These are phyloP conservation scores for Dichomitus squalens DNA, from an alignment of 1,284 basidiomycete species.

Conservation along the genomic window DNA sequence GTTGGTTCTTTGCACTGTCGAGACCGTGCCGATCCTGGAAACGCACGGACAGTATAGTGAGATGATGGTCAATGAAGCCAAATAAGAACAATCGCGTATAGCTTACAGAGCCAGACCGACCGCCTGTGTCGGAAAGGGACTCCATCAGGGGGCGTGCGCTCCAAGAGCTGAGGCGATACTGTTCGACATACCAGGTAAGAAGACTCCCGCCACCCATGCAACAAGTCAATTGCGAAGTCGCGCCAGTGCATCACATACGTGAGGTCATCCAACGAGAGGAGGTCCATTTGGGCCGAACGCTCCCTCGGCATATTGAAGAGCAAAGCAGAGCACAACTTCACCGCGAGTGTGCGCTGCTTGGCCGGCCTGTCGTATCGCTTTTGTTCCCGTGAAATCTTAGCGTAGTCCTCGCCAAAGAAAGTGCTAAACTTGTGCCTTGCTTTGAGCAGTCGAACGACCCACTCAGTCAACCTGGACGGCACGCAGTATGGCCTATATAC, in stretches of 20 bases:
- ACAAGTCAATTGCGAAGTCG: slow-evolving; percentile 17
- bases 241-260: slow-evolving; percentile 31
- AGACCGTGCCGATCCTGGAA: slow-evolving; percentile 4
- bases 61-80: neutral
- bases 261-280: slow-evolving; percentile 27
- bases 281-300: slow-evolving; percentile 19
- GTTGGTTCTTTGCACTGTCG: neutral
- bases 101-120: slow-evolving; percentile 15
- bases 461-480: neutral
- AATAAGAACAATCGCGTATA: too few relatives aligned
- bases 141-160: neutral
- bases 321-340: slow-evolving; percentile 16
- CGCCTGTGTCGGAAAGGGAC: neutral
- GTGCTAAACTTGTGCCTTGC: slow-evolving; percentile 28
- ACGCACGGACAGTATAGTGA: neutral
- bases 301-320: slow-evolving; percentile 24
- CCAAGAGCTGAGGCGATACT: neutral
- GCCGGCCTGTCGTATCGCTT: slow-evolving; percentile 14
- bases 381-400: slow-evolving; percentile 28
- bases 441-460: neutral
- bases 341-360: neutral
- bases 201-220: slow-evolving; percentile 23
- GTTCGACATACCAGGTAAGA: slow-evolving; percentile 13
- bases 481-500: neutral
- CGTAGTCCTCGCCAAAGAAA: slow-evolving; percentile 31